phyloP scores from a whole-genome alignment of 1,284 basidiomycete genomes.

The Leccinum subfulvum region DNA sequence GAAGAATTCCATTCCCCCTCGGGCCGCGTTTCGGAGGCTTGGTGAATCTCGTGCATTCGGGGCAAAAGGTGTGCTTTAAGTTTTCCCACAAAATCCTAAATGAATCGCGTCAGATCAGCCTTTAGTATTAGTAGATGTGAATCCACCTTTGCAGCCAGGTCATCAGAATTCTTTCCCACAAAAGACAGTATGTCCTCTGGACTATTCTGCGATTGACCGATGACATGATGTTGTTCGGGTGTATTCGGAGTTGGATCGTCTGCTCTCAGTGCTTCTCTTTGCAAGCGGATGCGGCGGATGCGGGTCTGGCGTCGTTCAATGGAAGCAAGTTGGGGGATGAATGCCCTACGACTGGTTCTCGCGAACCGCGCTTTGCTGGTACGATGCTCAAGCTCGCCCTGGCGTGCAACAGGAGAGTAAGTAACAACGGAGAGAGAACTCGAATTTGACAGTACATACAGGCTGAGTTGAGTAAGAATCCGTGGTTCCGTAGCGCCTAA shows the following conservation, averaged over 20 bases:
- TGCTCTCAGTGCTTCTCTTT: background rate
- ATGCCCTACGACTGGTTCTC: background rate
- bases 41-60: background rate
- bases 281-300: too few relatives aligned
- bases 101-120: background rate
- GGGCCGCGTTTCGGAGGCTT: background rate
- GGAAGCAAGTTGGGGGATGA: background rate
- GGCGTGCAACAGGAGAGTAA: background rate
- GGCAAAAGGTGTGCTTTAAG: background rate
- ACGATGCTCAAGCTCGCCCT: background rate
- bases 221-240: background rate
- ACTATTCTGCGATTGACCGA: background rate
- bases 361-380: background rate
- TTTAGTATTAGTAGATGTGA: background rate
- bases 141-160: background rate
- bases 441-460: background rate
- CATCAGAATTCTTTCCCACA: background rate
- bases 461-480: background rate
- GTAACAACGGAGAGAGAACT: background rate
- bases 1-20: background rate
- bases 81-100: background rate
- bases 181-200: background rate
- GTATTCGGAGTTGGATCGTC: background rate
- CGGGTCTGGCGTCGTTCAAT: background rate
- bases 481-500: background rate